Evolutionary conservation across 2,329 filamentous ascomycete genomes (phyloP), one percentile per base, ranked within the genome.

Genomic region (Ceratocystis albifundus): DNA sequence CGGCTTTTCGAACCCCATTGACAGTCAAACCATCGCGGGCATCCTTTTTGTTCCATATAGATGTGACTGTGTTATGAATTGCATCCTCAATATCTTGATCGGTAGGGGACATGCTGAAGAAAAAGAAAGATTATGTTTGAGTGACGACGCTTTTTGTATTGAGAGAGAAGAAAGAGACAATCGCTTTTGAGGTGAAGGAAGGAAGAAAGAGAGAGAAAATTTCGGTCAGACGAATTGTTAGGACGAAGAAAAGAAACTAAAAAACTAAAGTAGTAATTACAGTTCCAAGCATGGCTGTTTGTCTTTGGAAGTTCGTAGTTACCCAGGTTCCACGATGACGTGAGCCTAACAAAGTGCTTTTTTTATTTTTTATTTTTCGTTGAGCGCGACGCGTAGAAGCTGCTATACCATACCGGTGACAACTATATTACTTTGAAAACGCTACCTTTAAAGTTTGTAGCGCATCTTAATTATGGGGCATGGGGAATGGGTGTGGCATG

Each of bases 1-100:
- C 80, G 57, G 75, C 75, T 68, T 80, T 78, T 66, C 84, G 82
- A 65, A 84, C 78, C 62, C 76, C 77, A 70, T 85, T 85, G 68
- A 87, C 82, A 0, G 82, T 81, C 7, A 84, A 76, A 2, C 76
- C 69, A 22, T 81, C 78, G 3, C 77, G 76, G 12, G 36, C 36
- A 3, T 78, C 75, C 22, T 72, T 71, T 30, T 61, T 64, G 53
- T 75, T 72, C 70, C 79, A 83, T 50, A 83, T 71, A 2, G 76
- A 74, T 63, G 73, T 75, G 45, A 82, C 80, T 3, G 77, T 76
- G n/a, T 77, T 73, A 55, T 76, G 74, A 15, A 85, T 76, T 64
- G 76, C 78, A 61, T 74, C 71, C 69, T 81, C 77, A 28, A 85
- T 73, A 50, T 74, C 71, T 68, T 77, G 73, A 30, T 73, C 71